phyloP scores from a whole-genome alignment of 2,329 filamentous ascomycete genomes.

The Cadophora malorum region DNA sequence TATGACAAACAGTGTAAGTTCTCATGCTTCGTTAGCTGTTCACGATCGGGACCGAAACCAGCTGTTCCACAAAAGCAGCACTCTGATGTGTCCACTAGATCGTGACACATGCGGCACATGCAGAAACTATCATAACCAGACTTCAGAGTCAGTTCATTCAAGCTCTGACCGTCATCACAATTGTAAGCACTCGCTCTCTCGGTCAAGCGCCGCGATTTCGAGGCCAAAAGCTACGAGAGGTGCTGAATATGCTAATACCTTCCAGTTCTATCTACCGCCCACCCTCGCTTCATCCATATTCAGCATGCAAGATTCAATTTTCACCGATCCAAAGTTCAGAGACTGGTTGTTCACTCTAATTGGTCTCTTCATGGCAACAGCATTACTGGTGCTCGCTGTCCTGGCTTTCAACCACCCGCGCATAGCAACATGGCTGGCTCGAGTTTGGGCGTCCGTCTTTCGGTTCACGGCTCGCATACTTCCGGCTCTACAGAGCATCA shows the following conservation, averaged over 20 bases:
- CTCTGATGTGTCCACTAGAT: not conserved
- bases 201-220: too few species aligned
- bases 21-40: not conserved
- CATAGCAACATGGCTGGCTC: not conserved
- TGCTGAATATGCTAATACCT: not conserved
- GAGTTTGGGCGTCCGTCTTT: too few species aligned
- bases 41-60: too few species aligned
- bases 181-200: not conserved
- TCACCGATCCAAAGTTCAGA: not conserved
- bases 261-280: not conserved
- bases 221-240: too few species aligned
- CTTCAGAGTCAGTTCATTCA: not conserved
- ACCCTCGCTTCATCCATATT: not conserved
- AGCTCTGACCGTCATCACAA: not conserved
- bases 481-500: too few species aligned
- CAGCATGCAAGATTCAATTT: not conserved
- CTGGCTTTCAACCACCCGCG: not conserved
- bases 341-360: not conserved
- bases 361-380: not conserved
- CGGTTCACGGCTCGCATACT: too few species aligned
- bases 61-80: too few species aligned
- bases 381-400: not conserved
- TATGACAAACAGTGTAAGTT: not conserved
- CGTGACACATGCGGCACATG: not conserved
- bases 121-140: not conserved